A percentile compares a stretch with the other conserved stretches of the same genome.
These are phyloP conservation scores for Bruguiera sexangula DNA, from an alignment of 345 rosid genomes.

Conservation along the genomic window DNA sequence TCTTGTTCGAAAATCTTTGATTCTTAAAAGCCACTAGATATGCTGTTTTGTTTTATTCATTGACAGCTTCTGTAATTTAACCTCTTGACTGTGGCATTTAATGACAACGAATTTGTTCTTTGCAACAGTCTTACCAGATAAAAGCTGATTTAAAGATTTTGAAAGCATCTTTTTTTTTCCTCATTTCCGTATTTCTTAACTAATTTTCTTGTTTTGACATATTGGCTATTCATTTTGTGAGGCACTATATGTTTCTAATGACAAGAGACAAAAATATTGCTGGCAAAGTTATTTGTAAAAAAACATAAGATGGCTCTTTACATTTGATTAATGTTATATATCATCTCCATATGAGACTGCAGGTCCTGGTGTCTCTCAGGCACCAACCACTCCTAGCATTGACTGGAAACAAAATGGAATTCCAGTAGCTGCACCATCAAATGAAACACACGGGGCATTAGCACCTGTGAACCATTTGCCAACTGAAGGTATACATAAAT, in stretches of 20 bases:
- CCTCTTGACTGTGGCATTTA: too few relatives aligned
- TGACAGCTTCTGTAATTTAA: too few relatives aligned
- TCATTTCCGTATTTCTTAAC: too few relatives aligned
- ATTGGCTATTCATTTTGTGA: not conserved
- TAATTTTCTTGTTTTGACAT: too few relatives aligned
- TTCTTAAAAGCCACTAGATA: too few relatives aligned
- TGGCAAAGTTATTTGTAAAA: not conserved
- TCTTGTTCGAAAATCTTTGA: too few relatives aligned
- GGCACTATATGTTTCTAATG: not conserved
- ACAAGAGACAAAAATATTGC: not conserved
- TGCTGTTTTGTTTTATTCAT: too few relatives aligned
- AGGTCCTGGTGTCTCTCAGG: slow-evolving; percentile 30
- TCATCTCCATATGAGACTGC: slow-evolving; percentile 14
- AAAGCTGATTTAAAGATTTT: too few relatives aligned
- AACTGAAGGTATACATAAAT: slow-evolving; percentile 31
- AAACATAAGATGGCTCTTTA: not conserved
- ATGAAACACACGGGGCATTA: slow-evolving; percentile 34
- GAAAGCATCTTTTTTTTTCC: too few relatives aligned
- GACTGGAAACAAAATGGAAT: slow-evolving; percentile 33
- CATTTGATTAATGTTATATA: not conserved
- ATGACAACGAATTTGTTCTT: too few relatives aligned
- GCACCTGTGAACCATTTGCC: slow-evolving; percentile 38
- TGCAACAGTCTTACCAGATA: too few relatives aligned
- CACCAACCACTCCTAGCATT: slow-evolving; percentile 16
- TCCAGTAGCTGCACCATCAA: slow-evolving; percentile 58